Conservation (phyloP, 2,329 filamentous ascomycete species). For the Hypoxylon sp. region DNA sequence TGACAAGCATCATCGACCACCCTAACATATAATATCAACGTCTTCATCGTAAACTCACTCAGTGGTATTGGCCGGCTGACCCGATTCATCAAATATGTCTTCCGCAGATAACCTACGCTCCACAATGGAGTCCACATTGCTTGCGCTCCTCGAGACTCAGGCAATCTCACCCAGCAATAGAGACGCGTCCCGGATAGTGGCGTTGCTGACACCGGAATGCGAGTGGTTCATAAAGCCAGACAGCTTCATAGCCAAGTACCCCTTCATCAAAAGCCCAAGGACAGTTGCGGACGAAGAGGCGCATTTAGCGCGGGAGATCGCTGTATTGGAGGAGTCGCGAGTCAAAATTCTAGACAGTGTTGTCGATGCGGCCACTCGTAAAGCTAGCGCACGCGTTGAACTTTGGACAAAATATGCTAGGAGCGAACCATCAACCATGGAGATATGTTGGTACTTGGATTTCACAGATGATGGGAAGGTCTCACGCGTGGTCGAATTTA, state of each 20-base stretch:
- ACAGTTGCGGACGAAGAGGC: conserved; percentile 19
- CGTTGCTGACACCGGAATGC: conserved; percentile 14
- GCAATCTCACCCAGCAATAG: conserved; percentile 1
- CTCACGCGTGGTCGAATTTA: conserved; percentile 24
- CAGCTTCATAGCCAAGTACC: conserved; percentile 12
- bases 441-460: conserved; percentile 32
- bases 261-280: conserved; percentile 18
- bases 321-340: conserved; percentile 4
- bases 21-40: background rate
- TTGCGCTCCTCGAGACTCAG: conserved; percentile 14
- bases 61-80: background rate
- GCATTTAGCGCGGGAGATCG: conserved; percentile 16
- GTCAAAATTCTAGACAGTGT: conserved; percentile 17
- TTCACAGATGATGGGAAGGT: conserved; percentile 29
- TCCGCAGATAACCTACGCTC: conserved; percentile 23
- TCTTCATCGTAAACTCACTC: background rate
- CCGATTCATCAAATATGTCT: conserved; percentile 13
- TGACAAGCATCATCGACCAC: background rate
- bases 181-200: conserved; percentile 12
- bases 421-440: conserved; percentile 15
- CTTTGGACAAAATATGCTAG: conserved; percentile 20
- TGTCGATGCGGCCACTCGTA: conserved; percentile 12
- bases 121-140: conserved; percentile 25
- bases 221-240: conserved; percentile 12
- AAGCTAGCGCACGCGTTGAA: conserved; percentile 20